Evolutionary conservation across 2,329 filamentous ascomycete species (phyloP), one percentile per base, ranked within the genome.

Genomic region (Fusarium nisikadoi): DNA sequence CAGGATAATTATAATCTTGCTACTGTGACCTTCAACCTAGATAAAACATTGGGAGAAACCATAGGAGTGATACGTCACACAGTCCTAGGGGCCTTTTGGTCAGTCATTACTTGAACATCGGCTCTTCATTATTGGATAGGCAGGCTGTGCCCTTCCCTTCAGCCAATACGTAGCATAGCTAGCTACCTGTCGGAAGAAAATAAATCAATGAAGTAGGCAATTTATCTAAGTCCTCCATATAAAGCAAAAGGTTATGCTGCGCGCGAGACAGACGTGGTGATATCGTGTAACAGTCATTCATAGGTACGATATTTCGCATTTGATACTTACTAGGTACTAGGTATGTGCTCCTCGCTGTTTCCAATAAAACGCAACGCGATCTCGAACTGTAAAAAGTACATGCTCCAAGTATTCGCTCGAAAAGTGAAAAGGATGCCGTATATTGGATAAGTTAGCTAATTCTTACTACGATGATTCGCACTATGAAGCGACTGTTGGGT

Each of bases 291-390:
- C 38, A 41, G 38, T 41, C 39, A 41, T 10, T n/a, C n/a, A 41
- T n/a, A 41, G 36, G 39, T 27, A 19, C 17, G 25, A 45, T 25
- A 43, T 45, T 45, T 45, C 20, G 23, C 23, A 27, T 27, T 17
- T 23, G 23, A 43, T 20, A 45, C 42, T 16, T 25, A 27, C 8
- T 25, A 8, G 27, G 27, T 27, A 27, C 8, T 25, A n/a, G n/a
- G n/a, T n/a, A n/a, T n/a, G n/a, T 16, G 20, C 23, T 45, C 23
- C 17, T 45, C 23, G 16, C 25, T 10, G 19, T 19, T n/a, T 46
- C 19, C 19, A 20, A 20, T 68, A 17, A 36, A 36, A 50, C 71
- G 43, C 72, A 77, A 38, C 73, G 54, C 6, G 71, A 36, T 25
- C 31, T 23, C 33, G n/a, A 19, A 50, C 33, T 45, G 42, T n/a